phyloP scores from a whole-genome alignment of 495 filamentous ascomycete species.

The Letharia columbiana region DNA sequence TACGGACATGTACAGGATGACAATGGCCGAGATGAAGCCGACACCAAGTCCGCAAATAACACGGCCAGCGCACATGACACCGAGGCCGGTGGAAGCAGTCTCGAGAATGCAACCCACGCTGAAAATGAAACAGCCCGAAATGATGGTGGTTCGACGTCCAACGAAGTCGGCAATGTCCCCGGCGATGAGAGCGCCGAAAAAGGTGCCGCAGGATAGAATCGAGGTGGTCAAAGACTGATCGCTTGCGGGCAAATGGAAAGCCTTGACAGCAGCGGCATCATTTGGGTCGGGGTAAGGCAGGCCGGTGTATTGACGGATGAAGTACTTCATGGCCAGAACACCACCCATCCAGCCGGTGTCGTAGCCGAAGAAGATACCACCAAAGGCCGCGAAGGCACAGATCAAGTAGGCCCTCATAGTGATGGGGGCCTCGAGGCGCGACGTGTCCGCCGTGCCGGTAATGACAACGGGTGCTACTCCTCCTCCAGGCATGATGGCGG shows the following conservation, averaged over 20 bases:
- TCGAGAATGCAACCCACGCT: slow-evolving; percentile 56
- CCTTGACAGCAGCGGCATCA: slow-evolving; percentile 25
- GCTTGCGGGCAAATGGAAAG: slow-evolving; percentile 40
- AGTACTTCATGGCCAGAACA: slow-evolving; percentile 46
- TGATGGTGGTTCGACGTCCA: slow-evolving; percentile 61
- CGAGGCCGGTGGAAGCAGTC: slow-evolving; percentile 40
- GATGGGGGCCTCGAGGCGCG: slow-evolving; percentile 52
- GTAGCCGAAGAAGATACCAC: slow-evolving; percentile 51
- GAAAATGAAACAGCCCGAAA: slow-evolving; percentile 57
- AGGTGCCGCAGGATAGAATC: slow-evolving; percentile 66
- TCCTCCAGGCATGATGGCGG: slow-evolving; percentile 32
- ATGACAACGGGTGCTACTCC: slow-evolving; percentile 23
- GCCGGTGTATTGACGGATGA: slow-evolving; percentile 38
- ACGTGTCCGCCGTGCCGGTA: slow-evolving; percentile 33
- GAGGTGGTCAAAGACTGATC: slow-evolving; percentile 59
- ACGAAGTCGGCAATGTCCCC: slow-evolving; percentile 61
- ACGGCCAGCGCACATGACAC: slow-evolving; percentile 58
- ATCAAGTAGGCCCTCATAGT: slow-evolving; percentile 54
- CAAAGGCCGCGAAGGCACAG: slow-evolving; percentile 52
- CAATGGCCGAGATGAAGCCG: slow-evolving; percentile 63
- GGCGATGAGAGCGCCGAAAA: slow-evolving; percentile 64
- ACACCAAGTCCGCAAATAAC: slow-evolving; percentile 64
- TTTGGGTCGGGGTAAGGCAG: slow-evolving; percentile 19
- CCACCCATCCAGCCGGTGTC: slow-evolving; percentile 50
- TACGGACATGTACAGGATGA: slow-evolving; percentile 66